phyloP scores from a whole-genome alignment of 495 filamentous ascomycete genomes.

The Aspergillus biplanus region DNA sequence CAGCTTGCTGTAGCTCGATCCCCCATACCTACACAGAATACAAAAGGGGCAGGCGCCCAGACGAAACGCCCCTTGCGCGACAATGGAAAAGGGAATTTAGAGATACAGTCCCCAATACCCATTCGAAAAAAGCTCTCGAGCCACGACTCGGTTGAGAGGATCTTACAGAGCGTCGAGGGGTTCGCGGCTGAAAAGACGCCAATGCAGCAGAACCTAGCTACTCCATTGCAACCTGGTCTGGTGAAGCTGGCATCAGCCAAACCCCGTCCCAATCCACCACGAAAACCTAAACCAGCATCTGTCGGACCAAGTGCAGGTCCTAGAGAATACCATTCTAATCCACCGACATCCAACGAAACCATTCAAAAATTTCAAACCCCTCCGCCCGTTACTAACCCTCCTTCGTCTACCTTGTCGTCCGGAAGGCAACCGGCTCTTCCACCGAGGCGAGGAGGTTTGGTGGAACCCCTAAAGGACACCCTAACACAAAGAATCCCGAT shows the following conservation, averaged over 20 bases:
- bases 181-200: conserved; percentile 2
- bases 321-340: not conserved
- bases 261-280: conserved; percentile 24
- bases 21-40: conserved; percentile 22
- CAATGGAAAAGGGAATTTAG: conserved; percentile 9
- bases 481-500: conserved; percentile 23
- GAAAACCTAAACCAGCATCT: conserved; percentile 14
- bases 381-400: conserved; percentile 22
- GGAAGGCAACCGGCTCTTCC: conserved; percentile 31
- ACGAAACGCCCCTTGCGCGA: not conserved
- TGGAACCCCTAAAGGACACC: conserved; percentile 13
- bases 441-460: conserved; percentile 28
- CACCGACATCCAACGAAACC: not conserved
- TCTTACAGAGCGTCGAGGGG: conserved; percentile 10
- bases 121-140: conserved; percentile 12
- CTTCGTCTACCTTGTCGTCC: conserved; percentile 16
- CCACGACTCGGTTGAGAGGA: conserved; percentile 5
- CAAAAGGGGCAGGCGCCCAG: conserved; percentile 8
- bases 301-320: not conserved
- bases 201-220: conserved; percentile 19
- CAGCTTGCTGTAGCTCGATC: conserved; percentile 40
- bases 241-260: conserved; percentile 21
- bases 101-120: conserved; percentile 17
- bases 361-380: conserved; percentile 21
- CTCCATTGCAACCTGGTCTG: conserved; percentile 3